Conservation (phyloP, 768 basidiomycete genomes). For the Sporobolomyces phaffii region DNA sequence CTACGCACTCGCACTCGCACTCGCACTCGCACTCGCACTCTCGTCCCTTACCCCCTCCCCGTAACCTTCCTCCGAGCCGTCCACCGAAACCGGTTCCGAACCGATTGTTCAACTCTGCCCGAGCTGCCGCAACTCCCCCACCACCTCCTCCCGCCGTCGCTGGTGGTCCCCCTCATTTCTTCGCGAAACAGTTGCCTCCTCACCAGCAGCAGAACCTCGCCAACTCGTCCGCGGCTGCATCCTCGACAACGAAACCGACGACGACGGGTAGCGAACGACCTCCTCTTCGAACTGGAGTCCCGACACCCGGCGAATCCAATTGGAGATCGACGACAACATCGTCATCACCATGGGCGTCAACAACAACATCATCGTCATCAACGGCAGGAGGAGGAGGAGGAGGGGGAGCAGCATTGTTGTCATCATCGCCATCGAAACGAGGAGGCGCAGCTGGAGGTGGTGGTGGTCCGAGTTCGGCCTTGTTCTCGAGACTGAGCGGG, state of each 20-base stretch:
- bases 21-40: no score
- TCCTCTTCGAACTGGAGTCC: neutral
- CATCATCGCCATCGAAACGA: no score
- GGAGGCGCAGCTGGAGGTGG: neutral
- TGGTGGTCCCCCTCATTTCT: neutral
- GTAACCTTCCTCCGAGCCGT: no score
- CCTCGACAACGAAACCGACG: neutral
- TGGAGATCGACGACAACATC: neutral
- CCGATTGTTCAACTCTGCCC: slow-evolving; percentile 2
- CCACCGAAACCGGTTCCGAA: neutral
- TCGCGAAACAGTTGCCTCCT: neutral
- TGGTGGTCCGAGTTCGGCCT: neutral
- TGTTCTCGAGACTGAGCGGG: neutral
- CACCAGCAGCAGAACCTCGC: neutral
- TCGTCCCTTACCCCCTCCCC: no score
- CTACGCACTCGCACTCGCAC: no score
- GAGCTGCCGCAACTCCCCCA: neutral
- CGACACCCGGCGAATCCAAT: neutral
- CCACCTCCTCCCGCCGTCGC: neutral
- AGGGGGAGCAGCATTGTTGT: neutral
- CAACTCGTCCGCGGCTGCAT: neutral
- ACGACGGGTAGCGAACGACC: neutral
- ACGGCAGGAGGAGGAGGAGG: neutral
- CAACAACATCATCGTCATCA: no score
- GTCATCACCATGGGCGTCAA: no score